A percentile compares a stretch with the other conserved stretches of the same genome.
phyloP scores from a whole-genome alignment of 2,329 filamentous ascomycete genomes.

The Aureobasidium melanogenum region DNA sequence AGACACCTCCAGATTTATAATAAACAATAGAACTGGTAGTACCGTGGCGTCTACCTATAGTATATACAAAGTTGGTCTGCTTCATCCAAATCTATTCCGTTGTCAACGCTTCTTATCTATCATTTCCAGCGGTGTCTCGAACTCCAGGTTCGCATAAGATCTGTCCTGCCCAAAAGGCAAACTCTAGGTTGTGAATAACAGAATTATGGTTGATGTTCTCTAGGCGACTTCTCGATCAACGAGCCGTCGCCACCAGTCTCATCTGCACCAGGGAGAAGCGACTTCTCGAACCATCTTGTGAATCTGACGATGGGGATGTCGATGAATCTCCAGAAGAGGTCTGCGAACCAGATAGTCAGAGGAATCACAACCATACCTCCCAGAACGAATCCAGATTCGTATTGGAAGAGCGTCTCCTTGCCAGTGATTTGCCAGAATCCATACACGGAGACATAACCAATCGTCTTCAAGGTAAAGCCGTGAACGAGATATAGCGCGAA shows the following conservation, averaged over 20 bases:
- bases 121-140: too few relatives aligned
- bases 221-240: conserved; percentile 1
- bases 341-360: conserved; percentile 45
- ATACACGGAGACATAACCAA: conserved; percentile 44
- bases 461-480: conserved; percentile 44
- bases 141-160: background rate
- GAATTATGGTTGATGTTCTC: conserved; percentile 3
- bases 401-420: conserved; percentile 35
- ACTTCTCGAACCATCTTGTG: conserved; percentile 45
- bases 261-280: conserved; percentile 1
- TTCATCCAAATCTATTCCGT: background rate
- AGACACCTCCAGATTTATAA: background rate
- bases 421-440: conserved; percentile 41
- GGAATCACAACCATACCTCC: conserved; percentile 43
- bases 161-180: background rate
- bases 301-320: conserved; percentile 49
- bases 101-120: background rate
- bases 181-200: background rate
- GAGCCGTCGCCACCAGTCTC: background rate
- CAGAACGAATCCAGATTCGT: conserved; percentile 40
- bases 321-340: conserved; percentile 48
- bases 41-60: background rate
- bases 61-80: conserved; percentile 4
- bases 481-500: conserved; percentile 54
- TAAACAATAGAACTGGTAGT: background rate